Percentiles rank a stretch among this genome's conserved stretches.
These are phyloP conservation scores for Echites panduratus DNA, from an alignment of 257 asterid species.

Conservation along the genomic window DNA sequence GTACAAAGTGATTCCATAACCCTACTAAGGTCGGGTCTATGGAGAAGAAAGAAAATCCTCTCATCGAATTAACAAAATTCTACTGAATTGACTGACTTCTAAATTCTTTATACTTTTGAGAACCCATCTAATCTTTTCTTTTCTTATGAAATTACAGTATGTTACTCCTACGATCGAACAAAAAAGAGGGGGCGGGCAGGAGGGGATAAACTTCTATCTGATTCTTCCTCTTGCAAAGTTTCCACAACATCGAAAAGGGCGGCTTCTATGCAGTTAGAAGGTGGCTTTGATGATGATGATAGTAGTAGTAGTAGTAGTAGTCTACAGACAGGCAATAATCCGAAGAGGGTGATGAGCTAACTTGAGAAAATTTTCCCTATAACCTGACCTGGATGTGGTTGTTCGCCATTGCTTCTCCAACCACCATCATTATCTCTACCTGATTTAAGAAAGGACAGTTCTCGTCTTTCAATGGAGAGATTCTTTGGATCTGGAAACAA, in stretches of 20 bases:
- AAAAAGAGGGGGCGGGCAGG: not conserved
- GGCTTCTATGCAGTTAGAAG: constrained; percentile 25
- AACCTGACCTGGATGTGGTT: not conserved
- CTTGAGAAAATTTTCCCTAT: constrained; percentile 7
- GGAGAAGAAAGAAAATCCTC: not conserved
- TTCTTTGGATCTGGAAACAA: constrained; percentile 17
- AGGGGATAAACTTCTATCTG: constrained; percentile 13
- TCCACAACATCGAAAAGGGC: constrained; percentile 19
- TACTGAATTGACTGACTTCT: constrained; percentile 24
- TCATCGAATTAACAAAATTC: constrained; percentile 8
- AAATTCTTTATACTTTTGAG: constrained; percentile 22
- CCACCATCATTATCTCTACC: constrained; percentile 9
- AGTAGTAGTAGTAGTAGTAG: too few relatives aligned
- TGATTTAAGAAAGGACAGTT: constrained; percentile 6
- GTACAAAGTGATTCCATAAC: constrained; percentile 13
- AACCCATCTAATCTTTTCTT: constrained; percentile 15
- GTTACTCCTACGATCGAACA: constrained; percentile 14
- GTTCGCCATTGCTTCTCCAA: constrained; percentile 11
- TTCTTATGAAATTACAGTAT: constrained; percentile 36
- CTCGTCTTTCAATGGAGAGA: constrained; percentile 14
- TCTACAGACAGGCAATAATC: constrained; percentile 36
- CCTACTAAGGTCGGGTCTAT: constrained; percentile 18
- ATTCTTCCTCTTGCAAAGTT: constrained; percentile 27
- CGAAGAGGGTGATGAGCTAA: constrained; percentile 7
- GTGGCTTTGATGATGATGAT: constrained; percentile 11